Evolutionary conservation across 495 filamentous ascomycete genomes (phyloP).

Genomic region (Chaetomium tenue): DNA sequence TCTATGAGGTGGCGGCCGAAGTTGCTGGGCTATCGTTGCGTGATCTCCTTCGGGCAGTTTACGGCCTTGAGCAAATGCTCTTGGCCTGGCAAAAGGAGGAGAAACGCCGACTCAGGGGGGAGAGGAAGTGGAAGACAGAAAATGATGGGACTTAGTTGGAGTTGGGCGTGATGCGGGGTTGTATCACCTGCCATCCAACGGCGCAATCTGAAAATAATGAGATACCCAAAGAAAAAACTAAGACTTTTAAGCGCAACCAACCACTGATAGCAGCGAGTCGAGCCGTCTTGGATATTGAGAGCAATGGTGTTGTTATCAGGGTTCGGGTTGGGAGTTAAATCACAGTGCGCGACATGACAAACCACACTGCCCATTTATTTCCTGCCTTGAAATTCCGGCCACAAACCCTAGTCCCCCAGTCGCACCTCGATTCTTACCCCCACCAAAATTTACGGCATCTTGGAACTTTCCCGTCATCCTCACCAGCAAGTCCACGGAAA

Average conservation of each 20-base stretch:
- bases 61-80: conserved; percentile 28
- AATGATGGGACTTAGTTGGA: neutral
- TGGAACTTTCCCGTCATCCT: conserved; percentile 34
- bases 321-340: neutral
- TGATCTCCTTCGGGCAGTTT: conserved; percentile 31
- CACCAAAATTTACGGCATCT: conserved; percentile 34
- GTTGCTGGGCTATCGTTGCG: conserved; percentile 24
- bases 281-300: neutral
- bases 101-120: conserved; percentile 18
- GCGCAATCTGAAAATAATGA: neutral
- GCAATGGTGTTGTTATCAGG: neutral
- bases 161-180: neutral
- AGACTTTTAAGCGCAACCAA: neutral
- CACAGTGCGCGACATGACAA: neutral
- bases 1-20: conserved; percentile 33
- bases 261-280: neutral
- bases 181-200: neutral
- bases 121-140: neutral
- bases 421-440: conserved; percentile 33
- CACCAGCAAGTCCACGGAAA: conserved; percentile 35
- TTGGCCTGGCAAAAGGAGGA: conserved; percentile 24
- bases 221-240: neutral
- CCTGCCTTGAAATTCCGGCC: conserved; percentile 19
- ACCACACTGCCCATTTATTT: neutral
- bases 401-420: conserved; percentile 24